Percentiles rank a stretch among this genome's conserved stretches.
phyloP scores from a whole-genome alignment of 169 alveolate genomes.

The Cryptosporidium bovis region DNA sequence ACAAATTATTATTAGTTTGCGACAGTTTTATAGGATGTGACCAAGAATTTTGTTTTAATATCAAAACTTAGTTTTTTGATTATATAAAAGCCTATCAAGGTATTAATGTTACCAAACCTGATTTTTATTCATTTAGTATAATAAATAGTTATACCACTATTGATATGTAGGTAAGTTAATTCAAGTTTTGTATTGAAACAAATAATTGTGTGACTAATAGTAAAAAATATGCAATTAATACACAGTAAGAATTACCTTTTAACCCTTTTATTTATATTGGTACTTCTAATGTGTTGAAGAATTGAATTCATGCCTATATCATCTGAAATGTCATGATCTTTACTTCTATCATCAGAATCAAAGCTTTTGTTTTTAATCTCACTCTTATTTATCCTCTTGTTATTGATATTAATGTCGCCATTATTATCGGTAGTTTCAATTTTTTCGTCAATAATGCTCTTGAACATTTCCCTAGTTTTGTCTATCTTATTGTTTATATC shows the following conservation, averaged over 20 bases:
- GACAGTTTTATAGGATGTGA: slow-evolving; percentile 88
- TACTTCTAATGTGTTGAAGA: slow-evolving; percentile 20
- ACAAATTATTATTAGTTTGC: slow-evolving; percentile 77
- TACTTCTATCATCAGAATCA: neutral
- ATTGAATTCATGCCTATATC: slow-evolving; percentile 27
- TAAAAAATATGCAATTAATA: too few relatives aligned
- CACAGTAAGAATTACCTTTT: neutral
- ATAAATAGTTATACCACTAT: too few relatives aligned
- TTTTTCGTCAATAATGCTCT: slow-evolving; percentile 29
- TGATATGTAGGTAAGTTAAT: too few relatives aligned
- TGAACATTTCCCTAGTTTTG: slow-evolving; percentile 47
- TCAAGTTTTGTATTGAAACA: too few relatives aligned
- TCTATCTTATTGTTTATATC: slow-evolving; percentile 18
- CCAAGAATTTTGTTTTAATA: slow-evolving; percentile 78
- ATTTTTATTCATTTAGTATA: too few relatives aligned
- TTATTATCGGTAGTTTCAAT: neutral
- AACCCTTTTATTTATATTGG: neutral
- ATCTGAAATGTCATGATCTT: slow-evolving; percentile 3
- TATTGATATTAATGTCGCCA: too few relatives aligned
- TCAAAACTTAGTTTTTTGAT: neutral
- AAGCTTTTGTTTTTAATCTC: neutral
- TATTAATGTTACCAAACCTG: too few relatives aligned
- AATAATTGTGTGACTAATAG: too few relatives aligned
- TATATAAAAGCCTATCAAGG: neutral
- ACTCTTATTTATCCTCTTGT: slow-evolving; percentile 12